Conservation (phyloP, 2,329 filamentous ascomycete species). For the Ceratocystis destructans region DNA sequence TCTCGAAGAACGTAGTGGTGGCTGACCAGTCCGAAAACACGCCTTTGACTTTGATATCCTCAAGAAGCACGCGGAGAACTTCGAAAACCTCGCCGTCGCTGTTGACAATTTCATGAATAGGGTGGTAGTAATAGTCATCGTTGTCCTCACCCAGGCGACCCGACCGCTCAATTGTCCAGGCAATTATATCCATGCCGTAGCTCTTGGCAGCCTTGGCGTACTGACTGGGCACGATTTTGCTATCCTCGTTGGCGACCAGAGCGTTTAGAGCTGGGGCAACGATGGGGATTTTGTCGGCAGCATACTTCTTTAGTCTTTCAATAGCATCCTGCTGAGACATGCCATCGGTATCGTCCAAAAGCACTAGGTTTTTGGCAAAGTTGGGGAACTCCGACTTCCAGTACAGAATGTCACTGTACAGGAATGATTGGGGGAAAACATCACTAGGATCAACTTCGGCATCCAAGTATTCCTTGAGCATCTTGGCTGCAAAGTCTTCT, state of each 20-base stretch:
- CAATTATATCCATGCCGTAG: conserved; percentile 49
- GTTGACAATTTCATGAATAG: conserved; percentile 39
- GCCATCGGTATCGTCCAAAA: conserved; percentile 48
- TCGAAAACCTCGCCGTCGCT: conserved; percentile 54
- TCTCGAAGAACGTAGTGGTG: conserved; percentile 57
- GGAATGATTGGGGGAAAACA: conserved; percentile 53
- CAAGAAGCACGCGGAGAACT: conserved; percentile 49
- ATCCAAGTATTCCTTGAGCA: conserved; percentile 45
- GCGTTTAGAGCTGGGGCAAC: conserved; percentile 49
- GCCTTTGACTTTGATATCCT: conserved; percentile 45
- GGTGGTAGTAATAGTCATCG: conserved; percentile 42
- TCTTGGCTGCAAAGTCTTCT: conserved; percentile 48
- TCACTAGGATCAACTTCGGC: conserved; percentile 39
- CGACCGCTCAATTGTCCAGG: conserved; percentile 56
- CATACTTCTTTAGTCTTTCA: conserved; percentile 42
- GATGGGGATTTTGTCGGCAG: conserved; percentile 44
- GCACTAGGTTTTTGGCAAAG: conserved; percentile 49
- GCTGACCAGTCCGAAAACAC: conserved; percentile 59
- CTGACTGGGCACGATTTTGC: conserved; percentile 45
- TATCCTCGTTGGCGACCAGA: conserved; percentile 41
- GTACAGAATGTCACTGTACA: conserved; percentile 50
- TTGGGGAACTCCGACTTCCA: conserved; percentile 49
- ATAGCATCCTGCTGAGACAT: conserved; percentile 41
- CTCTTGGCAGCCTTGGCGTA: conserved; percentile 49
- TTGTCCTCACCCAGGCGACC: conserved; percentile 41